A percentile compares a stretch with the other conserved stretches of the same genome.
Conservation (phyloP, 2,329 filamentous ascomycete species). For the Cercospora brassicicola region DNA sequence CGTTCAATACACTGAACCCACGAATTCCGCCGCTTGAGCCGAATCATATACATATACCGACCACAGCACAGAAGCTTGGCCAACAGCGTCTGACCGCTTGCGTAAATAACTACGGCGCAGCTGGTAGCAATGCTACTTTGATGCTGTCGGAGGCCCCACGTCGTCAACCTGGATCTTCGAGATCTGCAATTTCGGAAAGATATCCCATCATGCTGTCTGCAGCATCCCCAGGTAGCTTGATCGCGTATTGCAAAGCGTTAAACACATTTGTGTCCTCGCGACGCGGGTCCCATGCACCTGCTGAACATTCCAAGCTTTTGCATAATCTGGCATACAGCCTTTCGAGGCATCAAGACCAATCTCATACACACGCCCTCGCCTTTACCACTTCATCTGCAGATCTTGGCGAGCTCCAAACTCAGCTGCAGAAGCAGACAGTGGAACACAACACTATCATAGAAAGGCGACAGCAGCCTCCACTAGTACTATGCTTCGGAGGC, state of each 20-base stretch:
- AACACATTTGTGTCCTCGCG: not conserved
- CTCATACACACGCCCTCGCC: not conserved
- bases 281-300: not conserved
- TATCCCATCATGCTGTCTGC: conserved; percentile 8
- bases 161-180: not conserved
- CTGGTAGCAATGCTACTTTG: conserved; percentile 39
- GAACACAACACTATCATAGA: not conserved
- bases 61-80: conserved; percentile 6
- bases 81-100: conserved; percentile 5
- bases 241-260: conserved; percentile 2
- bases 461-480: not conserved
- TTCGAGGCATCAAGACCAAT: not conserved
- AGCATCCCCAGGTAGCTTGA: not conserved
- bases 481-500: conserved; percentile 22
- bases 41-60: conserved; percentile 9
- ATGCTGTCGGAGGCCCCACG: conserved; percentile 9
- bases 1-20: conserved; percentile 17
- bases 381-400: not conserved
- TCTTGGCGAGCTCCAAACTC: not conserved
- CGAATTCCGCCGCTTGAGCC: conserved; percentile 3
- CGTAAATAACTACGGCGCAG: conserved; percentile 44
- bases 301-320: not conserved
- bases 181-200: not conserved
- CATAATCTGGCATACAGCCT: conserved; percentile 4
- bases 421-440: not conserved